Percentiles rank a stretch among this genome's conserved stretches.
These are phyloP conservation scores for Sparassis latifolia DNA, from an alignment of 1,284 basidiomycete genomes.

Conservation along the genomic window DNA sequence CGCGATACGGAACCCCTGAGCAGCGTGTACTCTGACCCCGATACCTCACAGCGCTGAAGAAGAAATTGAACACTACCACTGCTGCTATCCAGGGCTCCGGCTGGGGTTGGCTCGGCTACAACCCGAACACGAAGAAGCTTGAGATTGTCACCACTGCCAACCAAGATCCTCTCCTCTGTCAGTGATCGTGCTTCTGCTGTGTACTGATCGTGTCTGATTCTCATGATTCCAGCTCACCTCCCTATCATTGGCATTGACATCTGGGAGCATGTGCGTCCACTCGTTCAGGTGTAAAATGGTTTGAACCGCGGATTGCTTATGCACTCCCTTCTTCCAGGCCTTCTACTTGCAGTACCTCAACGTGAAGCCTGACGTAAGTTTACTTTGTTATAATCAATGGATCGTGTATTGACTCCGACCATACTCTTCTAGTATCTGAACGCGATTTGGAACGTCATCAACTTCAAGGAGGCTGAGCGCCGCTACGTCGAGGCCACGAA, in stretches of 20 bases:
- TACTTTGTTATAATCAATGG: background rate
- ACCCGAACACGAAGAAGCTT: slow-evolving; percentile 65
- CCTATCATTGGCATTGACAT: slow-evolving; percentile 96
- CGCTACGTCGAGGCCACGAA: slow-evolving; percentile 52
- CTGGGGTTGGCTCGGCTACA: slow-evolving; percentile 95
- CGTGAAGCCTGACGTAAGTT: slow-evolving; percentile 81
- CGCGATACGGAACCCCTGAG: background rate
- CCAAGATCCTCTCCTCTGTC: slow-evolving; percentile 90
- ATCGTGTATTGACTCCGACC: background rate
- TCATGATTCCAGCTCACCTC: slow-evolving; percentile 50
- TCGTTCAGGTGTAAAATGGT: background rate
- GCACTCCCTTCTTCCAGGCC: slow-evolving; percentile 32
- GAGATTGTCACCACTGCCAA: slow-evolving; percentile 91
- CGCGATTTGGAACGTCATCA: slow-evolving; percentile 90
- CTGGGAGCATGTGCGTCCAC: slow-evolving; percentile 78
- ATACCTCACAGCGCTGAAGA: slow-evolving; percentile 52
- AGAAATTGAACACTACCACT: slow-evolving; percentile 81
- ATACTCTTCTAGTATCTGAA: slow-evolving; percentile 63
- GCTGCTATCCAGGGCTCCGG: slow-evolving; percentile 95
- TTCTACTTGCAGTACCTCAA: slow-evolving; percentile 92
- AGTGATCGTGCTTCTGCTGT: slow-evolving; percentile 16
- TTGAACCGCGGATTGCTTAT: background rate
- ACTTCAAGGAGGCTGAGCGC: slow-evolving; percentile 85
- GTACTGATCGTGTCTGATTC: background rate
- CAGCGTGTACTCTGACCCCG: background rate